Percentiles rank a stretch among this genome's conserved stretches.
Evolutionary conservation across 768 basidiomycete genomes (phyloP).

Genomic region (Hypsizygus marmoreus): DNA sequence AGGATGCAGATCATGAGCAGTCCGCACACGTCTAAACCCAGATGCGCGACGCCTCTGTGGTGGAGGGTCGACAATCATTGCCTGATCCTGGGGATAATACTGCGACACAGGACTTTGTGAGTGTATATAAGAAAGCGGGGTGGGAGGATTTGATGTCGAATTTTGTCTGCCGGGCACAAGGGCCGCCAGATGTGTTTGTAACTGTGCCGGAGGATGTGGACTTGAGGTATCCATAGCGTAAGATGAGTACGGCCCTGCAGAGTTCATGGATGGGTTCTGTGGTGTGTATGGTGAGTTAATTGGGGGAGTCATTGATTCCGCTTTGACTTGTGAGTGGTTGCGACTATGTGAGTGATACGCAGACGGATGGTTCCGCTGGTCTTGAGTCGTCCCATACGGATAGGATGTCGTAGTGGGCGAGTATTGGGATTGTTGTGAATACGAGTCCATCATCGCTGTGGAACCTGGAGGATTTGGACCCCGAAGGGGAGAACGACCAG

Average conservation of each 20-base stretch:
- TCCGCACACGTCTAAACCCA: conserved; percentile 80
- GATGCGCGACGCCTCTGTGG: conserved; percentile 66
- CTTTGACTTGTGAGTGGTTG: conserved; percentile 57
- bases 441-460: conserved; percentile 64
- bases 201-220: conserved; percentile 56
- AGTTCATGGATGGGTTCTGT: conserved; percentile 41
- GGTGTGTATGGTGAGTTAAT: conserved; percentile 58
- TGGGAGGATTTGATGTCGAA: conserved; percentile 70
- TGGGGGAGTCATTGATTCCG: conserved; percentile 51
- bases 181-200: conserved; percentile 52
- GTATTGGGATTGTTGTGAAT: conserved; percentile 69
- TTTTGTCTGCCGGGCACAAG: conserved; percentile 51
- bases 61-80: conserved; percentile 71
- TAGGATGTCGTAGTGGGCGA: conserved; percentile 60
- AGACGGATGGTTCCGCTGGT: conserved; percentile 41
- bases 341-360: conserved; percentile 60
- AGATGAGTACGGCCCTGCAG: conserved; percentile 37
- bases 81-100: conserved; percentile 64
- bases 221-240: conserved; percentile 70
- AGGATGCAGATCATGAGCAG: conserved; percentile 76
- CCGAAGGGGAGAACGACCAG: conserved; percentile 65
- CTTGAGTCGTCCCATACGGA: conserved; percentile 45
- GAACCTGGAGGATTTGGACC: conserved; percentile 47
- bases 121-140: conserved; percentile 69
- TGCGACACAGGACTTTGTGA: conserved; percentile 52